These are phyloP conservation scores for Tulasnella sp. DNA, from an alignment of 768 basidiomycete species.

Conservation along the genomic window DNA sequence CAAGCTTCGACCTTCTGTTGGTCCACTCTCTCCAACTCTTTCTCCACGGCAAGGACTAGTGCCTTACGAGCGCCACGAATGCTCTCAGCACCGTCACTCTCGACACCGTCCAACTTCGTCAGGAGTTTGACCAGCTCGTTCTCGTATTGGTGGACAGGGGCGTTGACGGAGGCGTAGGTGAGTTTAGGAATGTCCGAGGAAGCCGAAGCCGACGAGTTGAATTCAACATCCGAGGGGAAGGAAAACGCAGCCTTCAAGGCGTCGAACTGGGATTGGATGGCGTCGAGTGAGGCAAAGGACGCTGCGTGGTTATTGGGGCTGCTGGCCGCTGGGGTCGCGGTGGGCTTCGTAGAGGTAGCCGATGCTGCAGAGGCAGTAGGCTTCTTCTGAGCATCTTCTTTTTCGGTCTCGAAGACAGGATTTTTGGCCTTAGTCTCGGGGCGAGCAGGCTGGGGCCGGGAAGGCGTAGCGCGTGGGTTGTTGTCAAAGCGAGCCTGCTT, in stretches of 20 bases:
- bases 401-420: neutral
- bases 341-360: neutral
- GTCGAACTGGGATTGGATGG: conserved; percentile 40
- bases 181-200: conserved; percentile 35
- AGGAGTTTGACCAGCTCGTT: conserved; percentile 56
- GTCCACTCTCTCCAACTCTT: conserved; percentile 50
- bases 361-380: neutral
- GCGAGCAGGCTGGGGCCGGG: neutral
- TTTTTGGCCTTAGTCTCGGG: neutral
- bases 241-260: conserved; percentile 38
- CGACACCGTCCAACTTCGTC: conserved; percentile 58
- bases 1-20: conserved; percentile 30
- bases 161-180: conserved; percentile 55
- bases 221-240: conserved; percentile 44
- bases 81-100: conserved; percentile 50
- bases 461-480: neutral
- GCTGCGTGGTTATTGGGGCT: neutral
- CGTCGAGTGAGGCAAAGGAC: conserved; percentile 36
- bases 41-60: conserved; percentile 52
- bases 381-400: neutral
- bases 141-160: conserved; percentile 51
- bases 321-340: neutral
- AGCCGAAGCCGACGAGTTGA: conserved; percentile 27
- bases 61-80: conserved; percentile 47
- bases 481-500: conserved; percentile 1